Percentiles rank a stretch among this genome's conserved stretches.
These are phyloP conservation scores for Plantago major DNA, from an alignment of 257 asterid genomes.

Conservation along the genomic window DNA sequence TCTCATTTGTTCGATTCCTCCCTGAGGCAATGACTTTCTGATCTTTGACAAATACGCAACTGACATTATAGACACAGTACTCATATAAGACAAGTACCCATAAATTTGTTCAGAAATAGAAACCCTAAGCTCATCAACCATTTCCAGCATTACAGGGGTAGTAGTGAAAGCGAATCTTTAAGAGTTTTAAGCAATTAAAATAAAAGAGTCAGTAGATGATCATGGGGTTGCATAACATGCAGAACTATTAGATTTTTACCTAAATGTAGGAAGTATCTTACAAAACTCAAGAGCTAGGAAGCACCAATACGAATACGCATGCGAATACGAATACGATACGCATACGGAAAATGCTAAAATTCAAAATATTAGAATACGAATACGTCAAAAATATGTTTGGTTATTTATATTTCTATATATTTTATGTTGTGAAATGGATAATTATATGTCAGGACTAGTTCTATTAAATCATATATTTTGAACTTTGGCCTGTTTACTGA, in stretches of 20 bases:
- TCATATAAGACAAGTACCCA: background rate
- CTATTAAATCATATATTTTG: too few relatives aligned
- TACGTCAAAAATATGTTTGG: too few relatives aligned
- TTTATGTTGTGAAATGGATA: too few relatives aligned
- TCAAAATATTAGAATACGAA: too few relatives aligned
- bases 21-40: slow-evolving; percentile 68
- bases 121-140: slow-evolving; percentile 14
- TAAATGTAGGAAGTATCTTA: slow-evolving; percentile 4
- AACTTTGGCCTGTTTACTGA: too few relatives aligned
- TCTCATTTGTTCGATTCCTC: slow-evolving; percentile 74
- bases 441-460: too few relatives aligned
- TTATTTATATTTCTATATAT: too few relatives aligned
- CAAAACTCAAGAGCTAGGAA: background rate
- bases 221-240: background rate
- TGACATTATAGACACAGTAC: slow-evolving; percentile 18
- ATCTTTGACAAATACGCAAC: slow-evolving; percentile 67
- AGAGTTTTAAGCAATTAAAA: background rate
- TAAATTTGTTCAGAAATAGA: slow-evolving; percentile 14
- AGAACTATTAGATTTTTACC: slow-evolving; percentile 11
- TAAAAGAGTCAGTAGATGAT: slow-evolving; percentile 8
- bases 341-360: too few relatives aligned
- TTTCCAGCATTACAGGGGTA: slow-evolving; percentile 9
- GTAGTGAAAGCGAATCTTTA: too few relatives aligned
- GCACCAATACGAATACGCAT: too few relatives aligned
- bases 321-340: too few relatives aligned